phyloP scores from a whole-genome alignment of 2,329 filamentous ascomycete genomes.

The Xylariales sp. region DNA sequence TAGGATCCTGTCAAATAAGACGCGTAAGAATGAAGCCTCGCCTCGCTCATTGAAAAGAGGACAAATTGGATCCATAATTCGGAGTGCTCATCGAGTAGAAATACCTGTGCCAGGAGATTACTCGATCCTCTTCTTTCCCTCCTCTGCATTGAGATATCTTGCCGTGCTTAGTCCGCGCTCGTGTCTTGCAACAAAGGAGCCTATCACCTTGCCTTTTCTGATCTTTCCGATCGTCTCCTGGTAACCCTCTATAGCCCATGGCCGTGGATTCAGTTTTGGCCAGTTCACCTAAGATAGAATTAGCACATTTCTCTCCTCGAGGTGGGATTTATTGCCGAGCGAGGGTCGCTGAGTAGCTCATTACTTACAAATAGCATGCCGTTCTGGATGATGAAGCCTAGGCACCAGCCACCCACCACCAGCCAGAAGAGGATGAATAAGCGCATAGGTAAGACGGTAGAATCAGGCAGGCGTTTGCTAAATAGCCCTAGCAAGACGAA shows the following conservation, averaged over 20 bases:
- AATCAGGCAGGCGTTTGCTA: conserved; percentile 76
- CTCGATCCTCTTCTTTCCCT: conserved; percentile 98
- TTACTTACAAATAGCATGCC: conserved; percentile 92
- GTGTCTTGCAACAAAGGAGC: conserved; percentile 77
- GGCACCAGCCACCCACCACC: conserved; percentile 74
- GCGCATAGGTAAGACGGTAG: conserved; percentile 82
- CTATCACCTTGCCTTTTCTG: conserved; percentile 83
- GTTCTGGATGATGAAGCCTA: conserved; percentile 82
- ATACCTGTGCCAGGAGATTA: conserved; percentile 49
- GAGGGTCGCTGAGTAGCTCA: not conserved
- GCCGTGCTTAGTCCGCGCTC: conserved; percentile 87
- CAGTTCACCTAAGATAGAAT: conserved; percentile 83
- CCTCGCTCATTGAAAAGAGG: not conserved
- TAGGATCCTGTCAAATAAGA: not conserved
- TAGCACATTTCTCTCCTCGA: conserved; percentile 28
- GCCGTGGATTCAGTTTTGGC: conserved; percentile 93
- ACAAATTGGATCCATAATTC: not conserved
- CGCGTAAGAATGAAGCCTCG: not conserved
- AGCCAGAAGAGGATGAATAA: conserved; percentile 85
- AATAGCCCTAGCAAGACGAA: conserved; percentile 81
- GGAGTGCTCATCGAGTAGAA: not conserved
- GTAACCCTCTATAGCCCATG: conserved; percentile 88
- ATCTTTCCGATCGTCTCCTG: conserved; percentile 87
- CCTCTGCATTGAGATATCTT: conserved; percentile 86
- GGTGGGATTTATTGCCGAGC: not conserved